Base-by-base conservation (phyloP, 2,329 filamentous ascomycete genomes). In the Periconia sp. region DNA sequence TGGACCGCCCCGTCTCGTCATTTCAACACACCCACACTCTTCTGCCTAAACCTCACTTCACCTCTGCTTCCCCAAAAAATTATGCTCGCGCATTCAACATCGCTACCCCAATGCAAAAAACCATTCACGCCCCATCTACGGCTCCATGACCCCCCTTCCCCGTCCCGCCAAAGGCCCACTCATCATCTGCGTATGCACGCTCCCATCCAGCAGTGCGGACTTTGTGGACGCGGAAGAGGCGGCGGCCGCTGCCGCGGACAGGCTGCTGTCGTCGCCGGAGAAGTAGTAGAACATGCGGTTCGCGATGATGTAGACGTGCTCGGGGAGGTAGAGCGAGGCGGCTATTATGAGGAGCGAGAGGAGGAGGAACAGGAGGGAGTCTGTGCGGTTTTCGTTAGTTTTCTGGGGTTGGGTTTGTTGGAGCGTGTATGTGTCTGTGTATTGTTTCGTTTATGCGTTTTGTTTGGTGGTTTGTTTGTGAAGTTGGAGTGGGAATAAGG, bases 201-300 rank as follows among this genome's bases (percentile, higher is more conserved):
- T 42, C 23, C 23, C 23, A 17, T 55, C 23, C n/a, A 64, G 42
- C 55, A 63, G 27, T 50, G 63, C 31, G 54, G 57, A 45, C 43
- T 59, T 52, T 7, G 47, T 49, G 9, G 53, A 40, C 6, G 45
- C 33, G 18, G n/a, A n/a, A n/a, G n/a, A n/a, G n/a, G 47, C 40
- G 20, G 55, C 46, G 13, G 60, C 55, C 11, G 33, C 33, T 5
- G 33, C 33, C 3, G 33, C 33, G 11, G 33, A 37, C 1, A 66
- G 61, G 9, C 58, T 60, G 42, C 64, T 57, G 63, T 85, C 82
- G 70, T 96, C 92, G 63, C 94, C 94, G 60, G 88, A 87, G 74
- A 91, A 90, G 81, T 99, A 99, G 81, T 97, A 99, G 85, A 91
- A 96, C 50, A 91, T 87, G 71, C 93, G 89, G 71, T 86, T 85